Percentiles rank a stretch among this genome's conserved stretches.
Conservation (phyloP, 495 filamentous ascomycete genomes). For the Podospora pseudopauciseta region DNA sequence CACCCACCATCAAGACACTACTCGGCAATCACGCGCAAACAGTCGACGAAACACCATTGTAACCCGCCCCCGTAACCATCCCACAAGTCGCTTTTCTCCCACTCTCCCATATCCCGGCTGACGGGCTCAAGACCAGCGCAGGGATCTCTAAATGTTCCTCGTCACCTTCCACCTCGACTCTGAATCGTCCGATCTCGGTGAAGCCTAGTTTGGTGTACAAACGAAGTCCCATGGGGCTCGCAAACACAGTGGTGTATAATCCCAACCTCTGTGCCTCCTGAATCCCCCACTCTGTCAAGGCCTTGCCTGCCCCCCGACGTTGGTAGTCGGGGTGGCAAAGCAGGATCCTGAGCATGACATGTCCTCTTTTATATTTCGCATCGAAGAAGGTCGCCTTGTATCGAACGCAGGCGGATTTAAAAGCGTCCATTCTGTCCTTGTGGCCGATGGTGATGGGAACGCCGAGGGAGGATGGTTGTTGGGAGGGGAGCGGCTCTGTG, state of each 20-base stretch:
- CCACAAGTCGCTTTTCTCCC: not conserved
- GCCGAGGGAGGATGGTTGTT: slow-evolving; percentile 7
- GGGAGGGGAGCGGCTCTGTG: slow-evolving; percentile 6
- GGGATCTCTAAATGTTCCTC: slow-evolving; percentile 28
- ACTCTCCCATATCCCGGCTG: not conserved
- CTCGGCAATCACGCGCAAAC: not conserved
- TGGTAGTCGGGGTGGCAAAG: slow-evolving; percentile 48
- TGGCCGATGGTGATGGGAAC: slow-evolving; percentile 24
- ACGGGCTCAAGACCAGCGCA: slow-evolving; percentile 18
- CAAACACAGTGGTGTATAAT: slow-evolving; percentile 28
- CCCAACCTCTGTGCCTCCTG: slow-evolving; percentile 20
- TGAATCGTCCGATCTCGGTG: slow-evolving; percentile 25
- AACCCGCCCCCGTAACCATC: not conserved
- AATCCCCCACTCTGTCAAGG: slow-evolving; percentile 51
- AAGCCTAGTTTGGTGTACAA: slow-evolving; percentile 33
- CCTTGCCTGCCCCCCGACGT: slow-evolving; percentile 46
- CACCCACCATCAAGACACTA: not conserved
- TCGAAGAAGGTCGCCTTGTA: slow-evolving; percentile 25
- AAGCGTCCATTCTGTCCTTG: slow-evolving; percentile 24
- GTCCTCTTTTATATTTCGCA: slow-evolving; percentile 12
- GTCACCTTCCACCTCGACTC: slow-evolving; percentile 29
- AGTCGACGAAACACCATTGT: not conserved
- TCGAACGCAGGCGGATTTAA: slow-evolving; percentile 19
- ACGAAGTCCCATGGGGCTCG: slow-evolving; percentile 28
- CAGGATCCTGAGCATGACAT: slow-evolving; percentile 47